Conservation (phyloP, 176 grass and related monocot genomes). For the Dendrocalamus sinicus region DNA sequence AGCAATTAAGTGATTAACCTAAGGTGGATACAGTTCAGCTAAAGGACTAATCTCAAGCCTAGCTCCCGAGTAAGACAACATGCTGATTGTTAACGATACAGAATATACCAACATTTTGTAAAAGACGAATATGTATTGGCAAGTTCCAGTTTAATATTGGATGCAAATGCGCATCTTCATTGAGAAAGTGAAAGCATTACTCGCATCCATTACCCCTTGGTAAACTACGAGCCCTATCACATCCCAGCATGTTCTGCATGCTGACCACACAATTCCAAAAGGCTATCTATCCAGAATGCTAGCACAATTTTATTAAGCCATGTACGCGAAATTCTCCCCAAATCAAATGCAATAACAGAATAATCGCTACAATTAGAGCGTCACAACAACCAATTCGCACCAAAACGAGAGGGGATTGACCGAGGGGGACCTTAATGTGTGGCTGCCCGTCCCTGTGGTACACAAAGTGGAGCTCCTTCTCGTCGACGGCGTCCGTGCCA, state of each 20-base stretch:
- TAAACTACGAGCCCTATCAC: background rate
- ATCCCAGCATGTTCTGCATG: background rate
- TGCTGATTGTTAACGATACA: background rate
- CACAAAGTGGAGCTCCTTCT: conserved; percentile 83
- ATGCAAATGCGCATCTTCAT: background rate
- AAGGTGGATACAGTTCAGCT: background rate
- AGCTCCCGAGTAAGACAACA: background rate
- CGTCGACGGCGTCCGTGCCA: conserved; percentile 75
- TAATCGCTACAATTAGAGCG: background rate
- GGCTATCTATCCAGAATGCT: background rate
- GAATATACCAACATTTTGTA: background rate
- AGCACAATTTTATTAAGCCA: background rate
- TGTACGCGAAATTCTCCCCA: background rate
- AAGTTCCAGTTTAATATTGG: conserved; percentile 13
- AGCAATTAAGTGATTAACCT: background rate
- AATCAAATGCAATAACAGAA: conserved; percentile 1
- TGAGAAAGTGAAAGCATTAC: background rate
- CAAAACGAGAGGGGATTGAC: conserved; percentile 13
- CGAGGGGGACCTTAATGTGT: conserved; percentile 65
- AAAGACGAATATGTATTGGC: background rate
- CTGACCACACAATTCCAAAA: background rate
- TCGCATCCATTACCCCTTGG: background rate
- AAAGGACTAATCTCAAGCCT: background rate
- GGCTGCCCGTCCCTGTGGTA: conserved; percentile 79
- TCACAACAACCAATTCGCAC: background rate